Conservation (phyloP, 495 filamentous ascomycete species). For the Daldinia caldariorum region DNA sequence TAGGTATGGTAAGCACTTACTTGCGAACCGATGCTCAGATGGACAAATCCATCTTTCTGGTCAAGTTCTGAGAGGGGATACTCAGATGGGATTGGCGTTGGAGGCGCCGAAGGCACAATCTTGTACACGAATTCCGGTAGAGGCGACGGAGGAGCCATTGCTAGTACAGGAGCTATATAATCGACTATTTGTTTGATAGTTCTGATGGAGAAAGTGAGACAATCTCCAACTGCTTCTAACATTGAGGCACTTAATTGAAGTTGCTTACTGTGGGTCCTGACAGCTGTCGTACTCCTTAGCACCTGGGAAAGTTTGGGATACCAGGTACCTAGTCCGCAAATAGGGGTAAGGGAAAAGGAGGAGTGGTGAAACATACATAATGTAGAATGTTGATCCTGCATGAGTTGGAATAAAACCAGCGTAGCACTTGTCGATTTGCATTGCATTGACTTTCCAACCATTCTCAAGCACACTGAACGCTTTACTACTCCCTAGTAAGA, state of each 20-base stretch:
- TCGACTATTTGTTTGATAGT: not conserved
- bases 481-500: too few species aligned
- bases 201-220: not conserved
- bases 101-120: slow-evolving; percentile 58
- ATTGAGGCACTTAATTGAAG: not conserved
- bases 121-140: slow-evolving; percentile 62
- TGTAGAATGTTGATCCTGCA: too few species aligned
- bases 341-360: not conserved
- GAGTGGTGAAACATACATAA: too few species aligned
- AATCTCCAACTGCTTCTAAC: not conserved
- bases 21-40: slow-evolving; percentile 60
- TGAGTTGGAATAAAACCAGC: too few species aligned
- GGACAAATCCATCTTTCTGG: slow-evolving; percentile 63
- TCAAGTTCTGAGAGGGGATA: slow-evolving; percentile 63
- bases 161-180: not conserved
- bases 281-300: slow-evolving; percentile 12
- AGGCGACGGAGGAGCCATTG: slow-evolving; percentile 45
- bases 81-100: slow-evolving; percentile 56
- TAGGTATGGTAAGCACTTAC: slow-evolving; percentile 48
- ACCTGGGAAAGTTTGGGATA: slow-evolving; percentile 4
- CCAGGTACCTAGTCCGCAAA: not conserved
- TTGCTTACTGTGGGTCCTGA: slow-evolving; percentile 5
- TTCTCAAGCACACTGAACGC: too few species aligned
- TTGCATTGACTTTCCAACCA: too few species aligned
- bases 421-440: too few species aligned